These are phyloP conservation scores for Kurtzmaniella natalensis DNA, from an alignment of 1,139 yeast species.

Conservation along the genomic window DNA sequence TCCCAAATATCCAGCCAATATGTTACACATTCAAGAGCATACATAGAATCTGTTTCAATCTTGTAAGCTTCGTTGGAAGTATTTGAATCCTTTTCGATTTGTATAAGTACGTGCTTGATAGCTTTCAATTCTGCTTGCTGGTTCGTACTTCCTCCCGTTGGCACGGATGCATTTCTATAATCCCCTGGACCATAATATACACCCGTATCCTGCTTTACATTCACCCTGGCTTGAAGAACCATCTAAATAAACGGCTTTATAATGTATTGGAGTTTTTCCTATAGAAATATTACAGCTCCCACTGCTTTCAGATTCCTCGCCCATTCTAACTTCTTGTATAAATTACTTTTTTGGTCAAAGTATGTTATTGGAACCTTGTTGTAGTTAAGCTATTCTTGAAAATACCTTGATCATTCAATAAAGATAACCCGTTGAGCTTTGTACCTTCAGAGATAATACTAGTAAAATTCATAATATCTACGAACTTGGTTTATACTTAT, in stretches of 20 bases:
- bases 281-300: too few species aligned
- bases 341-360: too few species aligned
- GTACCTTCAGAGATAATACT: too few species aligned
- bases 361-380: too few species aligned
- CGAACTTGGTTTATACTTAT: too few species aligned
- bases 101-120: conserved; percentile 48
- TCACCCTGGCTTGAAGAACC: conserved; percentile 56
- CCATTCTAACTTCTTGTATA: too few species aligned
- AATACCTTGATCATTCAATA: too few species aligned
- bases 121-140: conserved; percentile 80
- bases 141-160: conserved; percentile 52
- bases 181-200: conserved; percentile 62
- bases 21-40: conserved; percentile 44
- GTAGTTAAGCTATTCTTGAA: too few species aligned
- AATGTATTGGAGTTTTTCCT: not conserved
- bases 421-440: too few species aligned
- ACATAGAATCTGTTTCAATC: conserved; percentile 56
- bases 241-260: conserved; percentile 51
- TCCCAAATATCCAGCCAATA: conserved; percentile 54
- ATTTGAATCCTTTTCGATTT: conserved; percentile 15
- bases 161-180: conserved; percentile 48
- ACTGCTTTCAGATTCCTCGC: too few species aligned
- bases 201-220: conserved; percentile 63
- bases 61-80: conserved; percentile 13
- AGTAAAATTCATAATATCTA: too few species aligned